Conservation (phyloP, 73 alveolate species). For the Paramecium octaurelia region DNA sequence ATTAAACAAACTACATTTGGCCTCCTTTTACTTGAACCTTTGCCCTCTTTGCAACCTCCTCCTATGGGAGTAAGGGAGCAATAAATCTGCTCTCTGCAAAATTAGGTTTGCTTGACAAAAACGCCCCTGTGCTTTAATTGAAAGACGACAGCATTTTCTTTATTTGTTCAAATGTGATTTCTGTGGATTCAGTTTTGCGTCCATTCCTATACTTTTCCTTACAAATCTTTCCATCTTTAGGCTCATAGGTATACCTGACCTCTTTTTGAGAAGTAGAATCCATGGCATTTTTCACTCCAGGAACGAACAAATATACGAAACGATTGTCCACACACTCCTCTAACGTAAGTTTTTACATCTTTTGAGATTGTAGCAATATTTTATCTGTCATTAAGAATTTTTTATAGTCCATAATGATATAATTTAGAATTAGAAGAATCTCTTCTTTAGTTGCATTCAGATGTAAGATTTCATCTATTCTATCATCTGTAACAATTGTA, state of each 20-base stretch:
- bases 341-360: not conserved
- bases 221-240: not conserved
- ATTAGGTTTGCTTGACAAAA: not conserved
- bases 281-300: not conserved
- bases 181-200: not conserved
- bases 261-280: not conserved
- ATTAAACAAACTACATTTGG: not conserved
- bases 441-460: not conserved
- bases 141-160: not conserved
- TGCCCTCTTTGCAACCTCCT: constrained; percentile 8
- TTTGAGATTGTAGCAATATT: not conserved
- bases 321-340: not conserved
- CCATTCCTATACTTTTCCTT: constrained; percentile 4
- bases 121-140: constrained; percentile 7
- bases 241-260: not conserved
- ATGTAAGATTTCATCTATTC: not conserved
- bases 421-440: not conserved
- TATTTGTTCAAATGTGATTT: not conserved
- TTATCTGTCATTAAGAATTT: not conserved
- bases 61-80: not conserved
- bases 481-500: constrained; percentile 2
- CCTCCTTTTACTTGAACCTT: constrained; percentile 17
- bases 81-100: not conserved
- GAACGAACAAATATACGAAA: not conserved
- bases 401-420: constrained; percentile 17